Conservation (phyloP, 805 yeast genomes). For the Teunomyces barrocoloradensis region DNA sequence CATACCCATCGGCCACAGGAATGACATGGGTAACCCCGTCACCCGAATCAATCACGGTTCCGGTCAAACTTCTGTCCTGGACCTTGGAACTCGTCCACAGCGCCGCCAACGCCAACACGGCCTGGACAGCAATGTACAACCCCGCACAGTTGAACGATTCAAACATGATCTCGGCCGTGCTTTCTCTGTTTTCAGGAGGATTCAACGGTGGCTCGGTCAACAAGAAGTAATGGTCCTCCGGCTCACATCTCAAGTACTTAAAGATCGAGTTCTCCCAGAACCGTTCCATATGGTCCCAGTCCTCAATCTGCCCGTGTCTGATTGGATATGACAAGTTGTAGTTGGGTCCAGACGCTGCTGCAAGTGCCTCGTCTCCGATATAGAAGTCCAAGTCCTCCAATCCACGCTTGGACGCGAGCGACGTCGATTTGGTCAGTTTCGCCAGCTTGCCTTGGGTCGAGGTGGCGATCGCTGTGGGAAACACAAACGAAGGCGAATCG, state of each 20-base stretch:
- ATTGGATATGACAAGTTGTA: slow-evolving; percentile 90
- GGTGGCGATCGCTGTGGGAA: slow-evolving; percentile 96
- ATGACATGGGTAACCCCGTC: slow-evolving; percentile 99
- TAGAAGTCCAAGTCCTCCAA: slow-evolving; percentile 92
- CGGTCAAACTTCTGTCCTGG: slow-evolving; percentile 91
- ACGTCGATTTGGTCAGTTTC: slow-evolving; percentile 37
- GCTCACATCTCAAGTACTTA: slow-evolving; percentile 95
- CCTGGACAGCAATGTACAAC: slow-evolving; percentile 96
- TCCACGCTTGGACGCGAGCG: slow-evolving; percentile 70
- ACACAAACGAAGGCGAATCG: slow-evolving; percentile 94
- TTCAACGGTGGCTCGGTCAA: slow-evolving; percentile 97
- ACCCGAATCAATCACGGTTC: slow-evolving; percentile 97
- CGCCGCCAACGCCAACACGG: slow-evolving; percentile 96
- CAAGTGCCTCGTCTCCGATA: slow-evolving; percentile 93
- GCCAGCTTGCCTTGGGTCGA: slow-evolving; percentile 47
- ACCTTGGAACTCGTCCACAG: slow-evolving; percentile 98
- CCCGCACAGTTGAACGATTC: slow-evolving; percentile 99
- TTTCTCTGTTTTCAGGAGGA: slow-evolving; percentile 99
- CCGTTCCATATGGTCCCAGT: slow-evolving; percentile 99
- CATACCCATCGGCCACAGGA: slow-evolving; percentile 99
- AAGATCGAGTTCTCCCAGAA: slow-evolving; percentile 98
- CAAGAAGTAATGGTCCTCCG: slow-evolving; percentile 95
- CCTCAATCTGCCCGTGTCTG: slow-evolving; percentile 96
- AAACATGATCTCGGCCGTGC: slow-evolving; percentile 98
- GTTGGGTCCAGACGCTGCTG: slow-evolving; percentile 86